Evolutionary conservation across 2,329 filamentous ascomycete genomes (phyloP), one percentile per base, ranked within the genome.

Genomic region (Falciphora oryzae): DNA sequence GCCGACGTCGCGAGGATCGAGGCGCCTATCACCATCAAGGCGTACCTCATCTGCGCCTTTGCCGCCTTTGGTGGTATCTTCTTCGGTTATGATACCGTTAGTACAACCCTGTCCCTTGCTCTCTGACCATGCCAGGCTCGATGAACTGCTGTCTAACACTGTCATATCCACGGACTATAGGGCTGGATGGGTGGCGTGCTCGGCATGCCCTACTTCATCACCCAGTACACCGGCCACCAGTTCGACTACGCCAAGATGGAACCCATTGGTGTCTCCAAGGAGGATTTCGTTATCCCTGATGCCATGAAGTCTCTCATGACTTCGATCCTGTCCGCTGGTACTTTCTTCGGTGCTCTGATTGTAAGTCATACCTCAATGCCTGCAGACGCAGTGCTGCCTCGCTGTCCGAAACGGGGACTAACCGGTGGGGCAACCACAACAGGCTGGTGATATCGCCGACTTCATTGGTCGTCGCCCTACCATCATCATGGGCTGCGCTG

Each of bases 281-380:
- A 35, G 29, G 11, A 10, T 4, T 63, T 63, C 22, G 27, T 57
- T 31, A 44, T 63, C 16, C 61, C 61, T 31, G 61, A 63, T 8
- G 10, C 29, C 28, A 71, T 85, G 73, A 76, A 76, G 65, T 85
- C 83, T 8, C 80, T 86, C 57, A 85, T 93, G 73, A 87, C 87
- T 73, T 92, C 89, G 27, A 92, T 94, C 70, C 85, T 94, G 64
- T 93, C 91, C 50, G 85, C 82, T 73, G 85, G 87, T 75, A 92
- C 90, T 71, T 94, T 93, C 83, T 89, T 92, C 67, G 88, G 91
- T 74, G 88, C 91, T 65, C 73, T 94, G 69, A 86, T 92, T 67
- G 61, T 63, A 35, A 57, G 61, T 63, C 18, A 13, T 27, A 13
- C 14, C 13, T 35, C 59, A 2, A 61, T 61, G 7, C 4, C 59